These are phyloP conservation scores for Plasmodium blacklocki DNA, from an alignment of 169 alveolate genomes.

Conservation along the genomic window DNA sequence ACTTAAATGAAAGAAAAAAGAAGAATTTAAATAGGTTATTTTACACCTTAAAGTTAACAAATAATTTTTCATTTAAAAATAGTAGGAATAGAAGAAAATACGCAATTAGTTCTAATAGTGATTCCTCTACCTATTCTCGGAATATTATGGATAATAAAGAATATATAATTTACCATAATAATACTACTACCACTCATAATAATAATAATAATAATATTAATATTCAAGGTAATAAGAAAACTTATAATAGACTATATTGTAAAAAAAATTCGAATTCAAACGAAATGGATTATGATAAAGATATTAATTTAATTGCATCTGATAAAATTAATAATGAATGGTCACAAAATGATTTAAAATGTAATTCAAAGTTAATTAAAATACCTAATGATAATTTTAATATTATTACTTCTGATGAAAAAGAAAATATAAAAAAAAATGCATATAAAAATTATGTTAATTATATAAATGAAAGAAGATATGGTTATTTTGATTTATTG, in stretches of 20 bases:
- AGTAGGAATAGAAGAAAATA: conserved; percentile 1
- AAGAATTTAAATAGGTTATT: conserved; percentile 42
- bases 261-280: no score
- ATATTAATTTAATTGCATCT: no score
- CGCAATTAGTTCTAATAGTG: not conserved
- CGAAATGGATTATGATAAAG: no score
- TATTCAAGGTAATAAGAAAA: no score
- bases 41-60: conserved; percentile 29
- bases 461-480: conserved; percentile 57
- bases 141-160: not conserved
- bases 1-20: conserved; percentile 13
- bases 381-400: not conserved
- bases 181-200: not conserved
- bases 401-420: conserved; percentile 64
- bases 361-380: no score
- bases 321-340: no score
- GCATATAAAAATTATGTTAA: conserved; percentile 37
- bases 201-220: not conserved
- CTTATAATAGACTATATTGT: no score
- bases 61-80: conserved; percentile 11
- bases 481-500: conserved; percentile 60
- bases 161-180: not conserved
- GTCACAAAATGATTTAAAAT: no score
- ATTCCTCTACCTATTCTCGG: not conserved
- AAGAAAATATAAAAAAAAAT: conserved; percentile 29